Evolutionary conservation across 306 rosid genomes (phyloP).

Genomic region (Quercus parvula): DNA sequence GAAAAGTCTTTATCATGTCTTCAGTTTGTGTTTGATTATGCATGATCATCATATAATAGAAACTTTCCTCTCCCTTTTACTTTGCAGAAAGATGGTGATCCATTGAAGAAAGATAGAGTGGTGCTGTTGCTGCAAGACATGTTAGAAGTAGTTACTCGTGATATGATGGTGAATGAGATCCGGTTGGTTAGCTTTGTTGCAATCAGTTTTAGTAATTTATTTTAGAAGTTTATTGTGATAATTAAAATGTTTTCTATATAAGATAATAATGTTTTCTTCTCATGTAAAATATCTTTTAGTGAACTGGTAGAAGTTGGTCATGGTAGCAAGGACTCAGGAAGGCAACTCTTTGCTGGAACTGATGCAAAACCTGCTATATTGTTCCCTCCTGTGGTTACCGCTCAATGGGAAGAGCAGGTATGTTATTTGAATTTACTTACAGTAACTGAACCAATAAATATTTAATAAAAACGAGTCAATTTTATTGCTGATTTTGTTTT

Average conservation of each 20-base stretch:
- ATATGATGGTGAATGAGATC: constrained; percentile 86
- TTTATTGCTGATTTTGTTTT: constrained; percentile 28
- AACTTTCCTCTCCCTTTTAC: constrained; percentile 29
- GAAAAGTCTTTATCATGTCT: constrained; percentile 15
- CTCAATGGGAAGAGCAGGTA: constrained; percentile 99
- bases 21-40: constrained; percentile 18
- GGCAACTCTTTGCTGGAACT: constrained; percentile 93
- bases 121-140: constrained; percentile 90
- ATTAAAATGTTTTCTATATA: not conserved
- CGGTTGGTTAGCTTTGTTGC: constrained; percentile 50
- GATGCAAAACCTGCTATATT: constrained; percentile 71
- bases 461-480: not conserved
- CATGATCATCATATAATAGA: constrained; percentile 14
- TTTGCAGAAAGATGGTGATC: constrained; percentile 67
- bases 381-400: constrained; percentile 75
- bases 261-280: constrained; percentile 15
- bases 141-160: constrained; percentile 96
- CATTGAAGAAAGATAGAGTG: constrained; percentile 58
- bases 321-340: constrained; percentile 79
- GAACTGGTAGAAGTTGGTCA: constrained; percentile 84
- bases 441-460: not conserved
- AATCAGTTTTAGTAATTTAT: constrained; percentile 11
- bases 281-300: constrained; percentile 40
- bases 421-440: not conserved
- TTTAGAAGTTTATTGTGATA: not conserved